Base-by-base conservation (phyloP, 129 eudicot genomes). In the Ambrosia trifida region DNA sequence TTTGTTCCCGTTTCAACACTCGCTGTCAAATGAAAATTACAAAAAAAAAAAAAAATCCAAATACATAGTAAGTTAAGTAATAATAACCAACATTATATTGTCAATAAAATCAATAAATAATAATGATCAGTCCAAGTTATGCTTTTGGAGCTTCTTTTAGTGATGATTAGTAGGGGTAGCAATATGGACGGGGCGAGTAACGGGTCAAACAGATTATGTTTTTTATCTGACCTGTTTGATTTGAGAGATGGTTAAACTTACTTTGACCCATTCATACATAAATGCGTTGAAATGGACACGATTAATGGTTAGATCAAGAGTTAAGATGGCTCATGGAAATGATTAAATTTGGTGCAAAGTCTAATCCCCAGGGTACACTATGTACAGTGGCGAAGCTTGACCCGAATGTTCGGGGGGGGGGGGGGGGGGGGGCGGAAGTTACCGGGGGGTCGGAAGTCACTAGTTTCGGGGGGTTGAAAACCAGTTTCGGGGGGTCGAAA, bases 81-180 rank as follows among this genome's bases (percentile, higher is more conserved):
- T 40, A 40, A 40, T 40, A 10, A 40, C 11, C 5, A 40, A 40
- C 44, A 40, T 40, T 40, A 2, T 40, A 40, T 40, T 40, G 17
- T 67, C 41, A 67, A 46, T 45, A 14, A 13, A 44, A 60, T 45
- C 18, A 45, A 30, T 33, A 53, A 13, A n/a, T 62, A 46, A 63
- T 72, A 17, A 61, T 50, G 36, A 24, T 16, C 19, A 36, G 20
- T 58, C 16, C 65, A 32, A 18, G 66, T 36, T 40, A 53, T 69
- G 28, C 45, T 49, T 30, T 46, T 50, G 49, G 17, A 49, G 32
- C 33, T 14, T 68, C 4, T 33, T 67, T 19, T 50, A 14, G 52
- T 59, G 43, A 41, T 40, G 38, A 11, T 69, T 52, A 18, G 24
- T 4, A 35, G 51, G 3, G 51, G 46, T 52, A 52, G 45, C 50